These are phyloP conservation scores for Bassia scoparia DNA, from an alignment of 148 eudicot species.

Conservation along the genomic window DNA sequence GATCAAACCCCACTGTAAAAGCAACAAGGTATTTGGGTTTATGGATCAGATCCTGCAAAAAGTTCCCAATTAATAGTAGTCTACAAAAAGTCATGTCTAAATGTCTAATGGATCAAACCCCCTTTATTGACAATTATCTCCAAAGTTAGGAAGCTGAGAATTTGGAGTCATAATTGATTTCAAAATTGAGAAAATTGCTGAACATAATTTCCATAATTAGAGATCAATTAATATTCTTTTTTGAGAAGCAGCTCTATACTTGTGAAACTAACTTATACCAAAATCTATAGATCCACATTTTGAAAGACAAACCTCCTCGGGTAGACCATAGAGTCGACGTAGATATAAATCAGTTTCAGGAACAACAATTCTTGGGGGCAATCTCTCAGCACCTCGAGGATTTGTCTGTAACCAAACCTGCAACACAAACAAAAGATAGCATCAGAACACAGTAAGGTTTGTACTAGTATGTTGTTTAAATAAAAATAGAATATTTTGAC, in stretches of 20 bases:
- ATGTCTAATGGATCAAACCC: background rate
- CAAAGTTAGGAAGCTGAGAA: background rate
- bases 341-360: slow-evolving; percentile 56
- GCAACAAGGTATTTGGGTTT: slow-evolving; percentile 69
- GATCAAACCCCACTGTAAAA: slow-evolving; percentile 75
- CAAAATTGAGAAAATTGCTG: too few relatives aligned
- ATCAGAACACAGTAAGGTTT: background rate
- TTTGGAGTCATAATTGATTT: too few relatives aligned
- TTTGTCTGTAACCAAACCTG: slow-evolving; percentile 66
- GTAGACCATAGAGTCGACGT: slow-evolving; percentile 63
- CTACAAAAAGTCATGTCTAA: background rate
- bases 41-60: slow-evolving; percentile 53
- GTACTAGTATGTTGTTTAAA: background rate
- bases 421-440: background rate
- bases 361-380: slow-evolving; percentile 61
- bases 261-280: background rate
- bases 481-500: background rate
- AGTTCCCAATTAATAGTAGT: background rate
- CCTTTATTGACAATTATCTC: background rate
- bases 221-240: background rate
- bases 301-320: slow-evolving; percentile 54
- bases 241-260: background rate
- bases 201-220: too few relatives aligned
- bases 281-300: background rate
- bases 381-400: slow-evolving; percentile 75